Conservation (phyloP, 257 asterid genomes). For the Penstemon barbatus region DNA sequence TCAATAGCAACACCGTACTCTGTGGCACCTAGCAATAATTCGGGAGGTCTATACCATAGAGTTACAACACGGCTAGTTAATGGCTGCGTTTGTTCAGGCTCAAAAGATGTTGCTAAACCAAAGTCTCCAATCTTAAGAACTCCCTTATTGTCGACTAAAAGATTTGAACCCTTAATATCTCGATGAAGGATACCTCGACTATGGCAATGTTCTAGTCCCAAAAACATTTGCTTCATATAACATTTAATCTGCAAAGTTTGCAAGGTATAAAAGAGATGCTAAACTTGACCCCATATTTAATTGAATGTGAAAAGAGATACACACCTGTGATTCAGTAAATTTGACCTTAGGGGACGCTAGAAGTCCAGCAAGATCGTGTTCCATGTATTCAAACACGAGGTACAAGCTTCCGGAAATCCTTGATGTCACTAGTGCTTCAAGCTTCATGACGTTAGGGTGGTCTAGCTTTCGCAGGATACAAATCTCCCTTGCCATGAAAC, state of each 20-base stretch:
- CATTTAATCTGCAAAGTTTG: slow-evolving; percentile 25
- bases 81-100: slow-evolving; percentile 23
- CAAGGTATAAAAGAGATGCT: neutral
- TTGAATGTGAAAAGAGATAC: neutral
- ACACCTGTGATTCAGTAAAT: slow-evolving; percentile 27
- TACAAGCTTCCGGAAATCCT: slow-evolving; percentile 30
- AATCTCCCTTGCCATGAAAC: slow-evolving; percentile 33
- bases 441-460: slow-evolving; percentile 32
- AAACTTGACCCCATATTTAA: neutral
- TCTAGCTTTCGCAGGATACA: slow-evolving; percentile 25
- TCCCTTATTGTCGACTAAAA: slow-evolving; percentile 21
- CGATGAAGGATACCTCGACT: slow-evolving; percentile 26
- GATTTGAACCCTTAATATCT: slow-evolving; percentile 25
- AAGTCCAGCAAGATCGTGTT: slow-evolving; percentile 32
- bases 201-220: slow-evolving; percentile 29
- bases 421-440: slow-evolving; percentile 25
- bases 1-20: slow-evolving; percentile 27
- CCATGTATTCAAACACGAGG: slow-evolving; percentile 30
- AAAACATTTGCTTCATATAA: slow-evolving; percentile 24
- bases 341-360: slow-evolving; percentile 23
- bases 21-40: slow-evolving; percentile 27
- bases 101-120: slow-evolving; percentile 24
- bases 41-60: slow-evolving; percentile 32
- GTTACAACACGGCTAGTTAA: slow-evolving; percentile 29
- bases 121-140: slow-evolving; percentile 28